A percentile compares a stretch with the other conserved stretches of the same genome.
Conservation (phyloP, 148 eudicot genomes). For the Persicaria maculosa region DNA sequence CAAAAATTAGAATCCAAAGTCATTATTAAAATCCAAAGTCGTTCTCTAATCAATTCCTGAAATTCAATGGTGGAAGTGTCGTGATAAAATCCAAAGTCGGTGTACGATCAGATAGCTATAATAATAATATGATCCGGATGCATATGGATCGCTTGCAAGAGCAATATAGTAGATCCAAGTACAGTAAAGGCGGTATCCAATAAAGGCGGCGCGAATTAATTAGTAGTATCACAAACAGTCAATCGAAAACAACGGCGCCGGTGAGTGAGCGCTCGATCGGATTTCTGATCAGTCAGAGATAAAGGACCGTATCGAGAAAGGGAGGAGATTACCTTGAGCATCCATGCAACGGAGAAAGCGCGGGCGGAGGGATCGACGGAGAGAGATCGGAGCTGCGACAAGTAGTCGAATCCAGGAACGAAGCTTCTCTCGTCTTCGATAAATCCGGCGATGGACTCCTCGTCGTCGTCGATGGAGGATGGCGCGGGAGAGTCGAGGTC, state of each 20-base stretch:
- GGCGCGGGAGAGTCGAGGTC: slow-evolving; percentile 26
- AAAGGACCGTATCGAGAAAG: neutral
- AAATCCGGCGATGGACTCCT: slow-evolving; percentile 60
- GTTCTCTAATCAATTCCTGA: neutral
- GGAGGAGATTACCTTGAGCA: slow-evolving; percentile 64
- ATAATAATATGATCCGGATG: neutral
- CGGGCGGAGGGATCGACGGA: slow-evolving; percentile 49
- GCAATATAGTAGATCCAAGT: neutral
- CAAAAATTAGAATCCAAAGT: neutral
- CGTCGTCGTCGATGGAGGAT: slow-evolving; percentile 22
- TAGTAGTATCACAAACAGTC: too few species aligned
- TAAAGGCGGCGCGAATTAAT: too few species aligned
- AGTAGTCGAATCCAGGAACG: slow-evolving; percentile 23
- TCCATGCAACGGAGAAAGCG: slow-evolving; percentile 66
- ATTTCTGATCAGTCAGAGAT: neutral
- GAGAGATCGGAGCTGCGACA: slow-evolving; percentile 21
- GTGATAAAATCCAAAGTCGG: neutral
- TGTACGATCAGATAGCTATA: too few species aligned
- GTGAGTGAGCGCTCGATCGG: neutral
- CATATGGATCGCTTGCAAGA: neutral
- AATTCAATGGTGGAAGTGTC: neutral
- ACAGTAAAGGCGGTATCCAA: neutral
- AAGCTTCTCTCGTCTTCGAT: slow-evolving; percentile 50
- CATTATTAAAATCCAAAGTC: neutral
- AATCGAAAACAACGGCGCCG: neutral